A percentile compares a stretch with the other conserved stretches of the same genome.
phyloP scores from a whole-genome alignment of 1,139 yeast species.

The Kodamaea sp. region DNA sequence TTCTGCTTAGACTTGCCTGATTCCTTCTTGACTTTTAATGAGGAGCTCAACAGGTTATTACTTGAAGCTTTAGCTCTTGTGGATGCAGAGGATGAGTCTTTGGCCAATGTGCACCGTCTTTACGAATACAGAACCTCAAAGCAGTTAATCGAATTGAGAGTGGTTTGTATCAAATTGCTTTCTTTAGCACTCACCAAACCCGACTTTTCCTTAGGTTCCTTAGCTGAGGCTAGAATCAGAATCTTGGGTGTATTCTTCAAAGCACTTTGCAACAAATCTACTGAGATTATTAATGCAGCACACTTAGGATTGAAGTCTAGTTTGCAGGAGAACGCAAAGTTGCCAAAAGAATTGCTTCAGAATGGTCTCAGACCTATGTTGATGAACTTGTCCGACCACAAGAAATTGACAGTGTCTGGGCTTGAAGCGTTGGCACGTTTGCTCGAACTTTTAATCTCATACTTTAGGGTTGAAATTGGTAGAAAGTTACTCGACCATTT shows the following conservation, averaged over 20 bases:
- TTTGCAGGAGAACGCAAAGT: conserved; percentile 78
- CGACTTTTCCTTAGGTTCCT: conserved; percentile 72
- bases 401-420: conserved; percentile 84
- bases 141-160: conserved; percentile 81
- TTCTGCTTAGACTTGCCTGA: conserved; percentile 82
- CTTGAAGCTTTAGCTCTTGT: conserved; percentile 92
- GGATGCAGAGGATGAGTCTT: conserved; percentile 95
- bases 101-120: conserved; percentile 83
- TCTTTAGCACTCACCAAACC: conserved; percentile 84
- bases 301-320: conserved; percentile 84
- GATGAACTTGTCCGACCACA: conserved; percentile 92
- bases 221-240: conserved; percentile 80
- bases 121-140: conserved; percentile 87
- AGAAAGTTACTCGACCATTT: conserved; percentile 88
- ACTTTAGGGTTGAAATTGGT: conserved; percentile 96
- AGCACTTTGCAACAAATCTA: conserved; percentile 82
- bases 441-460: conserved; percentile 82
- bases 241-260: conserved; percentile 94
- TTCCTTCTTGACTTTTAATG: conserved; percentile 82
- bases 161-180: conserved; percentile 82
- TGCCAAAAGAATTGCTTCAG: conserved; percentile 91
- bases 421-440: conserved; percentile 88
- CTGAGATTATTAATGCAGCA: conserved; percentile 90
- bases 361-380: conserved; percentile 94
- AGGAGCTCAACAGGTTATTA: conserved; percentile 79